phyloP scores from a whole-genome alignment of 148 eudicot species.

The Mesembryanthemum crystallinum region DNA sequence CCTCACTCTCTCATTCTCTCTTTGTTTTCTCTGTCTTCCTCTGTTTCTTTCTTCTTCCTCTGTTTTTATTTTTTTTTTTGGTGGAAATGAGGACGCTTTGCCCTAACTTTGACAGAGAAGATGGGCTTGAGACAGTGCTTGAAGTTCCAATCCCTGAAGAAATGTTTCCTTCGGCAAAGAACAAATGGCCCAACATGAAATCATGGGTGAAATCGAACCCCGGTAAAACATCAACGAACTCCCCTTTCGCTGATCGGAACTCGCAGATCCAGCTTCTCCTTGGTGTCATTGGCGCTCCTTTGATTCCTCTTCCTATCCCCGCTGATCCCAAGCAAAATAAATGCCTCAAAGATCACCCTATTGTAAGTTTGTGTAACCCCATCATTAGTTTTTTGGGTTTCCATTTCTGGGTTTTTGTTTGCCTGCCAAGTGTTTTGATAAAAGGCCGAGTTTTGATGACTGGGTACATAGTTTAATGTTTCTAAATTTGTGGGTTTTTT shows the following conservation, averaged over 20 bases:
- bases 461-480: not conserved
- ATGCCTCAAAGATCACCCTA: slow-evolving; percentile 64
- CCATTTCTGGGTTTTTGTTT: not conserved
- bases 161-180: slow-evolving; percentile 43
- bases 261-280: slow-evolving; percentile 78
- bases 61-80: not conserved
- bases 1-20: slow-evolving; percentile 11
- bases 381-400: not conserved
- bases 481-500: not conserved
- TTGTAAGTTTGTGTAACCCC: slow-evolving; percentile 43
- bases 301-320: slow-evolving; percentile 68
- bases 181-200: slow-evolving; percentile 70
- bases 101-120: slow-evolving; percentile 75
- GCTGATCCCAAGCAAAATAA: slow-evolving; percentile 27
- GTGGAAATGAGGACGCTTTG: slow-evolving; percentile 73
- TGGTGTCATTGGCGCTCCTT: slow-evolving; percentile 82
- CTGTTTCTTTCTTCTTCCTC: not conserved
- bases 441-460: not conserved
- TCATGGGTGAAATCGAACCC: slow-evolving; percentile 61
- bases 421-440: slow-evolving; percentile 6
- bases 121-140: slow-evolving; percentile 82
- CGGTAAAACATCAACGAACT: slow-evolving; percentile 21
- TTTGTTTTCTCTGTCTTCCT: slow-evolving; percentile 5
- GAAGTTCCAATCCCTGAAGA: slow-evolving; percentile 97
- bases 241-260: slow-evolving; percentile 36